Base-by-base conservation (phyloP, 352 stramenopile species). In the Globisporangium perplexum region DNA sequence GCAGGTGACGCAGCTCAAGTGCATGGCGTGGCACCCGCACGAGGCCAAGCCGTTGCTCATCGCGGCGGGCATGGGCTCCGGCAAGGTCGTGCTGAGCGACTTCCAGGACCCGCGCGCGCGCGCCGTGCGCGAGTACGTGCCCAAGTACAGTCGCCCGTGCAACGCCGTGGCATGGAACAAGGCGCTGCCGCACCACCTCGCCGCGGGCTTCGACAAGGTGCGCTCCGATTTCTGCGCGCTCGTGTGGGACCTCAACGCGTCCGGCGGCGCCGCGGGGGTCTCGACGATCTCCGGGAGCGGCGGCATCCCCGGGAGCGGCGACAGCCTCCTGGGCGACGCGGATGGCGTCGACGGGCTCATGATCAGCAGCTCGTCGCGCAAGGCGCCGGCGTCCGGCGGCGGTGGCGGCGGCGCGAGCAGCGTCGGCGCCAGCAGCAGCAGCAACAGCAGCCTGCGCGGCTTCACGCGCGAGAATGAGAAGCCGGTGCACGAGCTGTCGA, bases 151-250 rank as follows among this genome's bases (percentile, higher is more conserved):
- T 54, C 79, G 82, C 2, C 82, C 82, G 24, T 95, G 84, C 59
- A 89, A 95, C 38, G 76, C 84, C 7, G 79, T 95, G 20, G 82
- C 82, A 15, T 95, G 84, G 84, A 95, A 95, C 58, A 65, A 64
- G 24, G 74, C 79, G 2, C 58, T 87, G 46, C 71, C 82, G n/a
- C 71, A 87, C 38, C 84, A 93, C 52, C 71, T 95, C 43, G 84
- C 77, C 0, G 82, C 79, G 6, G 84, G 84, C 31, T 93, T 95
- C 58, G 84, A 95, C 47, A 95, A 95, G 63, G 82, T 95, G 24
- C 80, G 84, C 41, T 90, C 77, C 47, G 84, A 93, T 55, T 92
- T 82, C 41, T 94, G 84, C 42, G 90, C 84, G 23, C 62, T 94
- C 2, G 84, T 94, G 33, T 94, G 84, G 84, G 84, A 94, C 51